Evolutionary conservation across 495 filamentous ascomycete species (phyloP), one percentile per base, ranked within the genome.

Genomic region (Aspergillus hancockii): DNA sequence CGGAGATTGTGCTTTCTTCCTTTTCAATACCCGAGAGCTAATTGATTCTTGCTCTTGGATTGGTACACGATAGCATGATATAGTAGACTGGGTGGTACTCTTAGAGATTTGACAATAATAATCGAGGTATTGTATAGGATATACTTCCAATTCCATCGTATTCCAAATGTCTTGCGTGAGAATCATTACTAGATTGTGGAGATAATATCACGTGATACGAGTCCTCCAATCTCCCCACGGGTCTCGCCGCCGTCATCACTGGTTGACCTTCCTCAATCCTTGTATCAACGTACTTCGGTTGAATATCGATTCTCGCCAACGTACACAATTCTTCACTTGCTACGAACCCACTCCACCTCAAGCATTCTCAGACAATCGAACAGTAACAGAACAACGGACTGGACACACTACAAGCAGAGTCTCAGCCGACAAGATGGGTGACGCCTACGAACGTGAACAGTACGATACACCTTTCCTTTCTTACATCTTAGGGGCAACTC

Each of bases 371-470:
- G 13, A 36, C 10, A 10, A 14, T 36, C 13, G 32, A 36, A 36
- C 13, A 18, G 22, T 5, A 47, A 12, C 19, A n/a, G 18, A 21
- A 36, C 22, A 25, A 57, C 34, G 38, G 38, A 3, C 25, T 49
- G 1, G 8, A 49, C 14, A 46, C 46, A 21, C 19, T 22, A 31
- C 25, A 46, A 36, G 30, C 14, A 46, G 18, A 52, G 2, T 32
- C 36, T 50, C 19, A 47, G 14, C 16, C 25, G 25, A 22, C 67
- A 81, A 78, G 30, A 97, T 97, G 93, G 92, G 92, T 32, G 93
- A 96, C 73, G 86, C 92, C 63, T 98, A 95, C 79, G 92, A 96
- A 79, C 90, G 93, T 70, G 93, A 98, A 79, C 75, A 83, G 85
- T 87, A 82, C 18, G 71, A 36, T 31, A 21, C 67, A 56, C 30